phyloP scores from a whole-genome alignment of 1,284 basidiomycete species.

The Cutaneotrichosporon curvatum region DNA sequence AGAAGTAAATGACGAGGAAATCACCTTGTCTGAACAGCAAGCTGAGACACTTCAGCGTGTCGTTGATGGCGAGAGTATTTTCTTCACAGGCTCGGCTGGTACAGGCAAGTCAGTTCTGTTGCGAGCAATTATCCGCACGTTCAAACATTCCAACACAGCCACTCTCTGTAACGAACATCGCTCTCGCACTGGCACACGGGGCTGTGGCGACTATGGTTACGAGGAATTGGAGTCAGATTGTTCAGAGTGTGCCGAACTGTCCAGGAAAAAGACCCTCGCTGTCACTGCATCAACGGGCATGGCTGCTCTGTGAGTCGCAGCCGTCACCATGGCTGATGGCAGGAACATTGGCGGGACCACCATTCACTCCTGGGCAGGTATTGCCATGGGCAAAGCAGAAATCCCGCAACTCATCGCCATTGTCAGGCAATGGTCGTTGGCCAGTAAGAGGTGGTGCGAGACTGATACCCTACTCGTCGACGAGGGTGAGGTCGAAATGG shows the following conservation, averaged over 20 bases:
- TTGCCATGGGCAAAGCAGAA: constrained; percentile 50
- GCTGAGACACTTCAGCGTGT: constrained; percentile 65
- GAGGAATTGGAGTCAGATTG: too few species aligned
- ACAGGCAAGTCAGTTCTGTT: constrained; percentile 88
- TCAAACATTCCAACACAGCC: constrained; percentile 32
- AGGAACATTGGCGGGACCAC: constrained; percentile 59
- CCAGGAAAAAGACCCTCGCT: constrained; percentile 48
- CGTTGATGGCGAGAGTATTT: constrained; percentile 61
- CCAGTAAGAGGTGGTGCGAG: constrained; percentile 51
- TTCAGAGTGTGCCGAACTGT: too few species aligned
- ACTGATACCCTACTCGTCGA: constrained; percentile 60
- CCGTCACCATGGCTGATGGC: neutral
- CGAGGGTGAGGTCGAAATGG: constrained; percentile 62
- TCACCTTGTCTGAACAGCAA: constrained; percentile 52
- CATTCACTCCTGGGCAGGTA: constrained; percentile 54
- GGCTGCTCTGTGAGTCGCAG: constrained; percentile 36
- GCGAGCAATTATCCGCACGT: constrained; percentile 67
- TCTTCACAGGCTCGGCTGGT: constrained; percentile 96
- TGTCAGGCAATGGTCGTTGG: constrained; percentile 43
- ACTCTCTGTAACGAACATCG: too few species aligned
- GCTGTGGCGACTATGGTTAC: too few species aligned
- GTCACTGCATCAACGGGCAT: constrained; percentile 68
- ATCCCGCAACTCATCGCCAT: constrained; percentile 44
- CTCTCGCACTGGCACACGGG: too few species aligned
- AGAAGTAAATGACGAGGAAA: neutral